Evolutionary conservation across 768 basidiomycete genomes (phyloP).

Genomic region (Chalciporus chontae): DNA sequence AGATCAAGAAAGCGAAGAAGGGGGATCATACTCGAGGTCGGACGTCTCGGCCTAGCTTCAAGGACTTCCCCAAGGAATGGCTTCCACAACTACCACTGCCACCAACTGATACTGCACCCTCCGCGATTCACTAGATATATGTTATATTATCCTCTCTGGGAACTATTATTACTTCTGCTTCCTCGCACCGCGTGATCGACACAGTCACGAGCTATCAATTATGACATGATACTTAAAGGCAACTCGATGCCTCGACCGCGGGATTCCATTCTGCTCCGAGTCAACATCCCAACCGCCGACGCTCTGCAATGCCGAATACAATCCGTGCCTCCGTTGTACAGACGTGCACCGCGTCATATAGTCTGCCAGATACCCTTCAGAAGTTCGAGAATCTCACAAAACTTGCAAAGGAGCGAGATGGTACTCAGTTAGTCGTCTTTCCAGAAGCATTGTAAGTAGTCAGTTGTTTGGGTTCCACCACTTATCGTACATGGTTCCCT

Average conservation of each 20-base stretch:
- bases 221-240: neutral
- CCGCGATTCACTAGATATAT: constrained; percentile 11
- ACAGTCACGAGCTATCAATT: neutral
- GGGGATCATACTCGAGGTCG: constrained; percentile 64
- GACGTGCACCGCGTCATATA: constrained; percentile 45
- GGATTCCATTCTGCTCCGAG: neutral
- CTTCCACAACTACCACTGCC: constrained; percentile 40
- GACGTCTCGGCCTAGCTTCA: constrained; percentile 58
- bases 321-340: constrained; percentile 53
- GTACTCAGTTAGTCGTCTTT: constrained; percentile 48
- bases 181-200: neutral
- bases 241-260: constrained; percentile 3
- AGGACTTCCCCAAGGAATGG: constrained; percentile 87
- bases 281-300: neutral
- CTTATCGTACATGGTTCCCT: neutral
- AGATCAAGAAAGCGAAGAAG: constrained; percentile 65
- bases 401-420: constrained; percentile 45
- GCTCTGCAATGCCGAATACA: constrained; percentile 24
- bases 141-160: neutral
- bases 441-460: constrained; percentile 54
- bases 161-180: constrained; percentile 3
- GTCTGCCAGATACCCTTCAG: constrained; percentile 42
- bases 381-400: constrained; percentile 47
- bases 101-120: constrained; percentile 2
- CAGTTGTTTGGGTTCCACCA: neutral